Evolutionary conservation across 176 grass and related monocot species (phyloP).

Genomic region (Pharus latifolius): DNA sequence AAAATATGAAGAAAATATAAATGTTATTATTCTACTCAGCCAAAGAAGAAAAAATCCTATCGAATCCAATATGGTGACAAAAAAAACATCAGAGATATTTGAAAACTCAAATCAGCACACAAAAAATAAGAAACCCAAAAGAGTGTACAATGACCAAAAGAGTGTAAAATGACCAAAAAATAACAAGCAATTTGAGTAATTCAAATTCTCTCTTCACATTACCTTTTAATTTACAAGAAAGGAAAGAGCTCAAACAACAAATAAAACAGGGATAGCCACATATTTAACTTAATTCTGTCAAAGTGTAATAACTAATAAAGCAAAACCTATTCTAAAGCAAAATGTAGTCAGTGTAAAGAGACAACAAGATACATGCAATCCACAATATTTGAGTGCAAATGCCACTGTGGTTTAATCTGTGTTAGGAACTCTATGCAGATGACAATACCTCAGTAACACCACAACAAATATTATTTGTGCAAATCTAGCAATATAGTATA

Average conservation of each 20-base stretch:
- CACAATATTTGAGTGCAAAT: not conserved
- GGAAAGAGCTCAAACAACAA: too few relatives aligned
- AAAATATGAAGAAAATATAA: slow-evolving; percentile 6
- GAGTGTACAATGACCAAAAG: too few relatives aligned
- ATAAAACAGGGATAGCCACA: not conserved
- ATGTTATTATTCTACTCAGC: not conserved
- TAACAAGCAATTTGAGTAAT: not conserved
- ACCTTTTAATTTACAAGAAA: not conserved
- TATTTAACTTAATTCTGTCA: not conserved
- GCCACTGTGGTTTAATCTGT: not conserved
- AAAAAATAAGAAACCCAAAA: not conserved
- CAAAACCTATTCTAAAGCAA: not conserved
- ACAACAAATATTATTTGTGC: not conserved
- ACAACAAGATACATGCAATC: slow-evolving; percentile 6
- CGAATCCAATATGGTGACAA: not conserved
- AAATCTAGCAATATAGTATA: not conserved
- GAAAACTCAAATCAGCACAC: not conserved
- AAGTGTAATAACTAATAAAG: not conserved
- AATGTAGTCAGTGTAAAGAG: not conserved
- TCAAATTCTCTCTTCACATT: not conserved
- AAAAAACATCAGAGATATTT: not conserved
- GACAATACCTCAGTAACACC: not conserved
- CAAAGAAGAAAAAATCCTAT: not conserved
- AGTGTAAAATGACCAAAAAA: not conserved
- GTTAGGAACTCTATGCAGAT: not conserved